Base-by-base conservation (phyloP, 2,329 filamentous ascomycete species). In the Aspergillus pseudonomiae region DNA sequence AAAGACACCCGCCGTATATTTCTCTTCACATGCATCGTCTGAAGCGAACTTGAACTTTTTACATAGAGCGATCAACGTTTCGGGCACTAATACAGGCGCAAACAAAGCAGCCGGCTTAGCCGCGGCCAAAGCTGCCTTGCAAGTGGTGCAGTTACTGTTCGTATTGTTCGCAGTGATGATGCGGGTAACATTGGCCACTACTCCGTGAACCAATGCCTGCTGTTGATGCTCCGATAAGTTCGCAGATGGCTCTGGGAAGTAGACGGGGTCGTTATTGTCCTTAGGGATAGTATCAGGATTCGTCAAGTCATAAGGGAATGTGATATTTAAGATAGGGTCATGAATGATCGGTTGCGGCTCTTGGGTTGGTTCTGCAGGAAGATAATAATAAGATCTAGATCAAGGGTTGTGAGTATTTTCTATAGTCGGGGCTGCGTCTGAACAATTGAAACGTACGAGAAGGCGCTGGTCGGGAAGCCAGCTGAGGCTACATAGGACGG, bases 261-360 rank as follows among this genome's bases (percentile, higher is more conserved):
- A 79, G 9, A 85, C 71, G 1, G 84, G 83, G 69, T 88, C 85
- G 7, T 74, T 66, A 61, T 83, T 81, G 14, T 78, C 70, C 1
- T 77, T 75, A 9, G 85, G 85, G 43, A 88, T 82, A 0, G 78
- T 82, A 34, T 81, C 75, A 1, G 85, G 85, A 68, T 85, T 78
- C 0, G 86, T 88, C 57, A 88, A 71, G 65, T 86, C 84, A 36
- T 80, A 74, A 1, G 84, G 84, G 62, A 80, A 88, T 2, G 83
- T 86, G 65, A 81, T 78, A 65, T 87, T 84, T 54, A 86, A 71
- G 32, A 87, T 75, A 0, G 84, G 83, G 72, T 88, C 85, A 64
- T 80, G 78, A 4, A 88, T 71, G 16, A 80, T 80, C 32, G 84
- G 84, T 67, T 86, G 84, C n/a, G 84, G 83, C 70, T 85, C 77